Evolutionary conservation across 2,329 filamentous ascomycete species (phyloP).

Genomic region (Colletotrichum eleusines): DNA sequence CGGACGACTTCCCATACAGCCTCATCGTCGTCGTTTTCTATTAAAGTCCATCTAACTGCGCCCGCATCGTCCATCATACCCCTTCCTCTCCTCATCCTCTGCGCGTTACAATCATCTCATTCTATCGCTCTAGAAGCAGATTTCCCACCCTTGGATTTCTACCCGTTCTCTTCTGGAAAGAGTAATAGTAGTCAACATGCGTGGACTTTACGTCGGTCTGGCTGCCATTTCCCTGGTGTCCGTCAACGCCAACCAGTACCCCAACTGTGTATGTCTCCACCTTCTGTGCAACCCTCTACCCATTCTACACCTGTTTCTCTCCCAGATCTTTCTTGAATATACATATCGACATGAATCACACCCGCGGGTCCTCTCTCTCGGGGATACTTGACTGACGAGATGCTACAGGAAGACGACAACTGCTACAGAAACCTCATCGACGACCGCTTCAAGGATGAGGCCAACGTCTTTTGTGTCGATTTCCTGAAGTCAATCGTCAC

Average conservation of each 20-base stretch:
- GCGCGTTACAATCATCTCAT: constrained; percentile 9
- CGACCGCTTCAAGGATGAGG: constrained; percentile 47
- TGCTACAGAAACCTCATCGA: constrained; percentile 54
- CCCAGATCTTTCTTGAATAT: not conserved
- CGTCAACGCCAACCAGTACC: constrained; percentile 47
- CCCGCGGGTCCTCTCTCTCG: not conserved
- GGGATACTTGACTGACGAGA: not conserved
- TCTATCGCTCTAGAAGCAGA: constrained; percentile 52
- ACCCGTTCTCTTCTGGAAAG: constrained; percentile 47
- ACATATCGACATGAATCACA: no score
- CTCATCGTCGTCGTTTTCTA: not conserved
- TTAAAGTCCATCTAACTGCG: constrained; percentile 19
- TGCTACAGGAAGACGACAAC: constrained; percentile 47
- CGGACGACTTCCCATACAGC: constrained; percentile 14
- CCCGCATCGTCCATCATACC: not conserved
- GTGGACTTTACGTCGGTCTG: constrained; percentile 47
- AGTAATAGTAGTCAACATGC: constrained; percentile 48
- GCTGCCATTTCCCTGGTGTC: constrained; percentile 50
- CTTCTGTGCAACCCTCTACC: not conserved
- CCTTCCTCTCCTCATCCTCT: constrained; percentile 17
- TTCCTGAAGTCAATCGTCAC: constrained; percentile 50
- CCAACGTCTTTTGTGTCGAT: constrained; percentile 50
- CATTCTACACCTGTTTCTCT: not conserved
- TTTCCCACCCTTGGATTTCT: constrained; percentile 15
- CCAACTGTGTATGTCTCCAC: constrained; percentile 46